Base-by-base conservation (phyloP, 2,329 filamentous ascomycete genomes). In the Clarireedia hainanense region DNA sequence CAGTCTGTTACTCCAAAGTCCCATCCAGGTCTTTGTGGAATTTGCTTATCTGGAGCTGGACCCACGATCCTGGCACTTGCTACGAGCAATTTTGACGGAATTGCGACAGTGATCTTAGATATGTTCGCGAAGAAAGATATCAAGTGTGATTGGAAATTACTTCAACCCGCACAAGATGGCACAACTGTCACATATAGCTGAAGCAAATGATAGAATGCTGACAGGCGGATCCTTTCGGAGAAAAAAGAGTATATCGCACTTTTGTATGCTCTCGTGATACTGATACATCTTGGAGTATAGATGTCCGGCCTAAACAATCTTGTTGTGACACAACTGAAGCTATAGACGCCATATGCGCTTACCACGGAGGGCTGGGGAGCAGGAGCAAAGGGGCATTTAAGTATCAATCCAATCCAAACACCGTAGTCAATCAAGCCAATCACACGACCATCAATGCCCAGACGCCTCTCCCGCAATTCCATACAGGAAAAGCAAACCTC, bases 61-160 rank as follows among this genome's bases (percentile, higher is more conserved):
- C 94, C 94, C 23, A 97, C 92, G 27, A 96, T 99, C 61, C 77
- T 99, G 46, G 94, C 92, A 3, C 79, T 99, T 42, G 94, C 94
- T 2, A 96, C 92, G 2, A 80, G 85, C 63, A 89, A 95, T 74
- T 97, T 96, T 69, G 86, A 91, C 58, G 78, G 83, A 57, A 97
- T 99, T 64, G 92, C 94, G 3, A 74, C 84, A 50, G 82, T 84
- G 67, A 90, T 95, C 64, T 84, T 96, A 58, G 74, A 76, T 36
- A 81, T 84, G 65, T 91, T 97, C 74, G 80, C 81, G 64, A 72
- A 80, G 52, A 80, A 90, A 71, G 76, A 80, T 62, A 89, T 97
- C 65, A 78, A 79, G 27, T 97, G 91, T 73, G 77, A 84, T 62
- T 97, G 91, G 91, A 87, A 88, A 71, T 72, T 97, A 42, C 76